Base-by-base conservation (phyloP, 768 basidiomycete genomes). In the Termitomyces sp. region DNA sequence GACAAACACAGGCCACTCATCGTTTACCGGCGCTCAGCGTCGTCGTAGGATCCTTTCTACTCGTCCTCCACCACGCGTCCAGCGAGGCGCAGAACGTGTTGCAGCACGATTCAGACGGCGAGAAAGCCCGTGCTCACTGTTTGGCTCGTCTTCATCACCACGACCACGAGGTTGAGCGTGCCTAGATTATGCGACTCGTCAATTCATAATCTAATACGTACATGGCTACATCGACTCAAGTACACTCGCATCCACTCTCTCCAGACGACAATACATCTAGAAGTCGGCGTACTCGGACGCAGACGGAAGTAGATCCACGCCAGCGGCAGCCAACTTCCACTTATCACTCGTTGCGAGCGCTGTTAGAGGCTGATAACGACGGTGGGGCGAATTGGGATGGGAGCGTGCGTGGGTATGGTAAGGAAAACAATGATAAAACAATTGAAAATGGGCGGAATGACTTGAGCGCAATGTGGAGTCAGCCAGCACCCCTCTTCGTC, bases 221-320 rank as follows among this genome's bases (percentile, higher is more conserved):
- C 25, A 76, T 76, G 73, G 42, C 75, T 46, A 73, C 76, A 50
- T 67, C 66, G 25, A 86, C 80, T 6, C 82, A 84, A 22, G 85
- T 86, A 20, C 74, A 91, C 56, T 82, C 82, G 0, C 90, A 92
- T 63, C 90, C 90, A 35, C 80, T 92, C 22, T 82, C 80, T 3
- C 76, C 76, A 7, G 86, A 88, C 31, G 81, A 84, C 27, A 52
- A 23, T 43, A 67, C 76, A 16, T 65, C 77, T 9, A 70, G 74
- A 62, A 75, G 78, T 23, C 79, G 86, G 50, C 74, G 80, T 42
- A 73, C 66, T 56, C 81, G 83, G 48, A 67, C 71, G 64, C 41
- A 49, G 54, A 55, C 46, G n/a, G 76, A 76, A 20, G 29, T 59
- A 38, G 67, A 70, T 7, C 38, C 63, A 29, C 45, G 15, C 10